These are phyloP conservation scores for Papiliotrema nemorosa DNA, from an alignment of 1,284 basidiomycete genomes.

Conservation along the genomic window DNA sequence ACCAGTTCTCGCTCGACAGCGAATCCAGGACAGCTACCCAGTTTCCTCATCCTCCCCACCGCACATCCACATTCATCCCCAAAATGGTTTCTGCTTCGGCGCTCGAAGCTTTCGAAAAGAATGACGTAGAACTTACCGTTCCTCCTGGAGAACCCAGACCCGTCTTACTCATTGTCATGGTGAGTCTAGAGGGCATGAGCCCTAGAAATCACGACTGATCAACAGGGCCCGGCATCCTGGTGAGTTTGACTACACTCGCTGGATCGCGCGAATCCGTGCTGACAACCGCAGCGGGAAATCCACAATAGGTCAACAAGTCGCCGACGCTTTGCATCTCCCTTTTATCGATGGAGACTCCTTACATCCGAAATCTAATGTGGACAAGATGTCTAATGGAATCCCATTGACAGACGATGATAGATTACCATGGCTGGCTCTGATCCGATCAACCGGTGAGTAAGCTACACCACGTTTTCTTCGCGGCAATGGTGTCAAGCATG, in stretches of 20 bases:
- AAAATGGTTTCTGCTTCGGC: constrained; percentile 11
- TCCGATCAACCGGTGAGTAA: constrained; percentile 56
- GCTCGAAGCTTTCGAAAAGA: constrained; percentile 22
- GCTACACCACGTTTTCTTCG: too few relatives aligned
- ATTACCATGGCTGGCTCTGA: constrained; percentile 75
- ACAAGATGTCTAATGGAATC: constrained; percentile 79
- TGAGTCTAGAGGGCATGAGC: constrained; percentile 12
- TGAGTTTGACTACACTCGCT: constrained; percentile 15
- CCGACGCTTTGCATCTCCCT: constrained; percentile 60
- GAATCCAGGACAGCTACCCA: too few relatives aligned
- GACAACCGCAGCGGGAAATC: constrained; percentile 67
- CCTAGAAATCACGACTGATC: constrained; percentile 6
- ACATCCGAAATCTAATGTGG: constrained; percentile 76
- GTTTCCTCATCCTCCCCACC: too few relatives aligned
- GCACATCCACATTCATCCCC: too few relatives aligned
- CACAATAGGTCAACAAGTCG: constrained; percentile 69
- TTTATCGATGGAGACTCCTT: constrained; percentile 89
- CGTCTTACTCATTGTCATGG: constrained; percentile 49
- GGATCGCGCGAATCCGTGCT: not conserved
- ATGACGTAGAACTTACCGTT: constrained; percentile 32
- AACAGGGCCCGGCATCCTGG: constrained; percentile 42
- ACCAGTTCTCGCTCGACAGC: too few relatives aligned
- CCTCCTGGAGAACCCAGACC: constrained; percentile 35
- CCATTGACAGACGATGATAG: constrained; percentile 80
- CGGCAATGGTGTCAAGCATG: too few relatives aligned